Evolutionary conservation across 352 stramenopile species (phyloP), one percentile per base, ranked within the genome.

Genomic region (Pythium chondricola): DNA sequence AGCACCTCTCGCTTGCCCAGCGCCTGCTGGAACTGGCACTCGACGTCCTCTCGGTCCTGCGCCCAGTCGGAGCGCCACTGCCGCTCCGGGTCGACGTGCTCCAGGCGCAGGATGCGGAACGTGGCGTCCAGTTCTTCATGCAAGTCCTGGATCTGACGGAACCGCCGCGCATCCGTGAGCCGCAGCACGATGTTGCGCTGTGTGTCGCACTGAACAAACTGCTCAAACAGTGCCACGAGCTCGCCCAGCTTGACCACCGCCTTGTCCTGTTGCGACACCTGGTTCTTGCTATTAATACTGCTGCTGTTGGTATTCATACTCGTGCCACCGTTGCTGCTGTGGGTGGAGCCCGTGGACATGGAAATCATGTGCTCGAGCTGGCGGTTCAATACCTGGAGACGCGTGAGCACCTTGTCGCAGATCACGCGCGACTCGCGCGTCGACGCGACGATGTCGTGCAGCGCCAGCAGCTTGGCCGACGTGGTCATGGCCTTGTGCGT

Each of bases 31-130:
- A 87, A 58, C 21, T 63, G 50, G 31, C 73, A 63, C 41, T 85
- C 75, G 9, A 72, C 56, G 20, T 60, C 44, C 5, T 74, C 69
- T n/a, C 74, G 38, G 41, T 68, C 52, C 26, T 63, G 33, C 22
- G 67, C 61, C 75, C 75, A 88, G 24, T 74, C 58, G 33, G 60
- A 46, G 5, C 65, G 69, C 75, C 75, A 88, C 24, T 45, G 41
- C 9, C 44, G 51, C 41, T 56, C 71, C n/a, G 57, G 46, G 40
- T 88, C 73, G 2, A 77, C 66, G 36, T 83, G 71, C 52, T 83
- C 66, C 2, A 64, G 52, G 20, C 69, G 53, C 18, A 59, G 39
- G 42, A 59, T 37, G 11, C 49, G 44, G 32, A 49, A 59, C 27
- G 49, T 56, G 27, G 24, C 46, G 30, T 65, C 56, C 6, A 65